Evolutionary conservation across 805 yeast species (phyloP).

Genomic region (Lipomyces spencermartinsiae): DNA sequence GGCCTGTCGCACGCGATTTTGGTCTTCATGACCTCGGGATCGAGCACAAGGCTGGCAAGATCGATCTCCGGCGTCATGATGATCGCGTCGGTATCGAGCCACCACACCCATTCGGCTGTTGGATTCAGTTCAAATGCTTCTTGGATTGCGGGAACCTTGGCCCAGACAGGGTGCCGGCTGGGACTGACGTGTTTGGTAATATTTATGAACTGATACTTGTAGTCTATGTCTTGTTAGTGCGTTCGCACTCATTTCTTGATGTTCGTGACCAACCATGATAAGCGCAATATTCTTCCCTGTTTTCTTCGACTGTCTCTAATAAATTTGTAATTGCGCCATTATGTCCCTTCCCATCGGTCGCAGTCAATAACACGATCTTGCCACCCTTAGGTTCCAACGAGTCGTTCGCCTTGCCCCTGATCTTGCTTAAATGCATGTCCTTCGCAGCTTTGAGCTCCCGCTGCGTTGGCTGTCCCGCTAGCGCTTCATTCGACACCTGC

Average conservation of each 20-base stretch:
- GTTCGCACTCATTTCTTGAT: not conserved
- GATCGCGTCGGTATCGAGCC: constrained; percentile 49
- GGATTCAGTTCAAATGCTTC: constrained; percentile 45
- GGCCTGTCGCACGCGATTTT: constrained; percentile 37
- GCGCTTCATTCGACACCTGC: not conserved
- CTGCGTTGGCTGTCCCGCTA: not conserved
- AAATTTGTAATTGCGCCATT: constrained; percentile 17
- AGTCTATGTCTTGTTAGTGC: constrained; percentile 24
- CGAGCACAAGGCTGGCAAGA: constrained; percentile 42
- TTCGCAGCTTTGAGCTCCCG: not conserved
- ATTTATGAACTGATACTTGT: constrained; percentile 43
- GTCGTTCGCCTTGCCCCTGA: constrained; percentile 8
- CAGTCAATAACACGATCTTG: constrained; percentile 35
- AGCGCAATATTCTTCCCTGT: constrained; percentile 43
- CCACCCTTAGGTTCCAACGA: constrained; percentile 24
- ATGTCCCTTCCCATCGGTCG: constrained; percentile 34
- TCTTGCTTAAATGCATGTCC: not conserved
- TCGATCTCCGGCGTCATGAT: constrained; percentile 46
- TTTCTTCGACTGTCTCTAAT: constrained; percentile 30
- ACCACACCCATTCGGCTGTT: constrained; percentile 50
- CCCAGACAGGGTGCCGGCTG: constrained; percentile 42
- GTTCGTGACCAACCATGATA: constrained; percentile 32
- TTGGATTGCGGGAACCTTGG: constrained; percentile 46
- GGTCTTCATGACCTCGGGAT: constrained; percentile 41
- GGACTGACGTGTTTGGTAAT: constrained; percentile 35